A percentile compares a stretch with the other conserved stretches of the same genome.
Conservation (phyloP, 2,329 filamentous ascomycete genomes). For the Penicillium sp. region DNA sequence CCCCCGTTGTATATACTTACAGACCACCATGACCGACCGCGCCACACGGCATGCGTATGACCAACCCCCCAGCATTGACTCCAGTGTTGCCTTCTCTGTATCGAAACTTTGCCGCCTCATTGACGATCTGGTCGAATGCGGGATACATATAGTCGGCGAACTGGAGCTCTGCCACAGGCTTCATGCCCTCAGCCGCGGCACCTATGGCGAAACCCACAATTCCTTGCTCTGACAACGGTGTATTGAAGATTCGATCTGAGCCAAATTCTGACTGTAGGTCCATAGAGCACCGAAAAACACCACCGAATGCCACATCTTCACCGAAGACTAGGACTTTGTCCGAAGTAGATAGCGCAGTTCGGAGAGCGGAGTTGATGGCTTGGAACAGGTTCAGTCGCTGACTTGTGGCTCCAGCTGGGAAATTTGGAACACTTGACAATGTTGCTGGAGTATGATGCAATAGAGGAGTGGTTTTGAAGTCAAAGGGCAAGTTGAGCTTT, state of each 20-base stretch:
- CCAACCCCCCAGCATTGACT: constrained; percentile 68
- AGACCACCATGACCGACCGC: constrained; percentile 83
- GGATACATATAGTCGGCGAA: constrained; percentile 94
- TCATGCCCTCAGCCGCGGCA: constrained; percentile 83
- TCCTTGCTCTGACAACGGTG: constrained; percentile 86
- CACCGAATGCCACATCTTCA: constrained; percentile 94
- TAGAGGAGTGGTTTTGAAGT: constrained; percentile 76
- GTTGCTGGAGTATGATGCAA: constrained; percentile 73
- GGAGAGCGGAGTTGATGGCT: constrained; percentile 83
- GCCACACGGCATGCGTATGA: constrained; percentile 84
- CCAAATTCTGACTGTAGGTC: constrained; percentile 85
- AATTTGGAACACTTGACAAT: constrained; percentile 65
- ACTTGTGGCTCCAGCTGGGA: constrained; percentile 66
- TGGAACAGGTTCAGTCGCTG: constrained; percentile 92
- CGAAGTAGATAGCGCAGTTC: constrained; percentile 74
- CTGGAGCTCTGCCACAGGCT: constrained; percentile 88
- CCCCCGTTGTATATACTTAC: constrained; percentile 30
- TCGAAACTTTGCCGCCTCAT: constrained; percentile 83
- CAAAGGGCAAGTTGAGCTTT: constrained; percentile 75
- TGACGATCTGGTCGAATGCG: constrained; percentile 89
- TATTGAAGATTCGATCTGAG: constrained; percentile 88
- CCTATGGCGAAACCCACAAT: constrained; percentile 93
- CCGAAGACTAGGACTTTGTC: constrained; percentile 88
- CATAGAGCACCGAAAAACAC: constrained; percentile 92
- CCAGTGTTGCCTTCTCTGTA: constrained; percentile 66